These are phyloP conservation scores for Ormosia semicastrata DNA, from an alignment of 306 rosid species.

Conservation along the genomic window DNA sequence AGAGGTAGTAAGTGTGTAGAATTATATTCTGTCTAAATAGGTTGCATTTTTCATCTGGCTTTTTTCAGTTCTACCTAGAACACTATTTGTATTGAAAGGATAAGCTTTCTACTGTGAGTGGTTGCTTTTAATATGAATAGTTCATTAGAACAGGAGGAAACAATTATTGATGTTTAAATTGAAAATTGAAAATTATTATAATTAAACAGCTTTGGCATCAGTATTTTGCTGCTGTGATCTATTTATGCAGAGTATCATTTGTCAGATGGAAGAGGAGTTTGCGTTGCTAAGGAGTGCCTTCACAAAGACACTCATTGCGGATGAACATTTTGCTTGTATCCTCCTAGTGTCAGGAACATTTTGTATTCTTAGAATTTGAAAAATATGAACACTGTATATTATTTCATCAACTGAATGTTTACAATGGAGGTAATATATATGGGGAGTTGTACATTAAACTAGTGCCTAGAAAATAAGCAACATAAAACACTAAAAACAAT, in stretches of 20 bases:
- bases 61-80: not conserved
- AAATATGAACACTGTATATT: no score
- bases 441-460: no score
- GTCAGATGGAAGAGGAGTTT: constrained; percentile 84
- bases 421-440: no score
- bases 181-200: constrained; percentile 6
- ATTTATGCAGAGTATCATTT: constrained; percentile 19
- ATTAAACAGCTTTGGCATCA: constrained; percentile 20
- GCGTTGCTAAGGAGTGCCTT: constrained; percentile 62
- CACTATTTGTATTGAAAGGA: not conserved
- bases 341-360: constrained; percentile 33
- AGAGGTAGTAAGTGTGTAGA: constrained; percentile 10
- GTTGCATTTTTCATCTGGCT: not conserved
- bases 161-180: not conserved
- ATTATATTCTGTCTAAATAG: not conserved
- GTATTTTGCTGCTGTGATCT: not conserved
- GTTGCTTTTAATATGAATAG: not conserved
- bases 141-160: constrained; percentile 8
- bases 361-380: no score
- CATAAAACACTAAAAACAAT: no score
- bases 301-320: constrained; percentile 38
- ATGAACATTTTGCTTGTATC: constrained; percentile 78
- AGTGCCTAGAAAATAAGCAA: no score
- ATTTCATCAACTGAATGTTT: no score
- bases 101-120: not conserved